Base-by-base conservation (phyloP, 805 yeast species). In the Hanseniaspora vineae region DNA sequence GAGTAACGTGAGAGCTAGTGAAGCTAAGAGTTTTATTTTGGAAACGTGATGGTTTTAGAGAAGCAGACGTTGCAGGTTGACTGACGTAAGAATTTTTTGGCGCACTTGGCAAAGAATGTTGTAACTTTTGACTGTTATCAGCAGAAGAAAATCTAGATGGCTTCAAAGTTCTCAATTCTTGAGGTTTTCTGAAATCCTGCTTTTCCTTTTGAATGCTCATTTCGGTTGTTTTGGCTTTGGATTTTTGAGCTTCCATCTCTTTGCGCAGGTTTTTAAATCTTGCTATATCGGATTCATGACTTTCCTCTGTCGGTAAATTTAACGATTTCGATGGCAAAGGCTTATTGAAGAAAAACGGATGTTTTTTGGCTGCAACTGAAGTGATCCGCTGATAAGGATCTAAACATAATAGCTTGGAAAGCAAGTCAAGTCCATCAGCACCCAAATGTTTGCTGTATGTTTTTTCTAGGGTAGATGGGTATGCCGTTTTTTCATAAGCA, bases 271-370 rank as follows among this genome's bases (percentile, higher is more conserved):
- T 74, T 61, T 71, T 72, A 65, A 74, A 71, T 52, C 77, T 69
- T 52, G 77, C 77, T 44, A 77, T 77, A 63, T 87, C 96, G 23
- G 88, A 75, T 62, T 90, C 97, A 61, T 92, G 97, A 51, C 95
- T 78, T 52, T 89, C 95, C 54, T 83, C 89, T 54, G 82, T 83
- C 31, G 72, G 73, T 3, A 87, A 83, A n/a, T 47, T 53, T 20
- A 88, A 65, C 17, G 73, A 75, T 6, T 58, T 57, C 0, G 79
- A 76, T 13, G 96, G 87, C 19, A 73, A 53, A 0, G 97, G 97
- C 0, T 72, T 79, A 3, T 67, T 68, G 15, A 60, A 68, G 65
- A 92, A 88, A 66, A 80, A 92, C 1, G 65, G 68, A 54, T 86
- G 88, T 14, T 73, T 67, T 44, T 85, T 62, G 0, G 96, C 96